phyloP scores from a whole-genome alignment of 257 asterid species.

The Mentha longifolia region DNA sequence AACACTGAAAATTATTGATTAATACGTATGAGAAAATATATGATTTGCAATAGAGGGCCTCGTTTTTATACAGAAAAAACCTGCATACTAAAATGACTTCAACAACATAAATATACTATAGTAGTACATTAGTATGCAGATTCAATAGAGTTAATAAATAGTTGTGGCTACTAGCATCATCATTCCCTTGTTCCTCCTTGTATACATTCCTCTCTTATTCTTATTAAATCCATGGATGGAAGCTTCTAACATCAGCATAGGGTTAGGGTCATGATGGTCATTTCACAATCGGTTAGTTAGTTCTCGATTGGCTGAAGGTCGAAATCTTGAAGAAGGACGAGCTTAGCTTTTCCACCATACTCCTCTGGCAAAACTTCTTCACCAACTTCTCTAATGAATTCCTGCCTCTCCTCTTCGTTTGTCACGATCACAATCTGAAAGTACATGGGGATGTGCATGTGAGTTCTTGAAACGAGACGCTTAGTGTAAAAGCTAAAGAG shows the following conservation, averaged over 20 bases:
- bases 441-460: background rate
- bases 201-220: conserved; percentile 2
- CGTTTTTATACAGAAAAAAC: background rate
- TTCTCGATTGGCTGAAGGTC: conserved; percentile 35
- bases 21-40: background rate
- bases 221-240: conserved; percentile 5
- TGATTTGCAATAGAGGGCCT: background rate
- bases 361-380: conserved; percentile 75
- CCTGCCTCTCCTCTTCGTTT: conserved; percentile 58
- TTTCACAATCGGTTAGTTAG: conserved; percentile 29
- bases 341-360: conserved; percentile 70
- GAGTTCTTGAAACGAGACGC: background rate
- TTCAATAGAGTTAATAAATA: background rate
- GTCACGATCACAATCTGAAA: conserved; percentile 61
- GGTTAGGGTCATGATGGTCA: conserved; percentile 26
- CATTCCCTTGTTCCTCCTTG: conserved; percentile 4
- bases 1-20: background rate
- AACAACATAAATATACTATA: too few species aligned
- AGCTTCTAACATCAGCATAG: background rate
- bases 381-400: conserved; percentile 51
- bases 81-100: background rate
- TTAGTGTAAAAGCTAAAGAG: background rate
- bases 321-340: conserved; percentile 58
- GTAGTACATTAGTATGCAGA: background rate
- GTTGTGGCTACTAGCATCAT: conserved; percentile 18